A percentile compares a stretch with the other conserved stretches of the same genome.
Evolutionary conservation across 345 rosid genomes (phyloP).

Genomic region (Orychophragmus violaceus): DNA sequence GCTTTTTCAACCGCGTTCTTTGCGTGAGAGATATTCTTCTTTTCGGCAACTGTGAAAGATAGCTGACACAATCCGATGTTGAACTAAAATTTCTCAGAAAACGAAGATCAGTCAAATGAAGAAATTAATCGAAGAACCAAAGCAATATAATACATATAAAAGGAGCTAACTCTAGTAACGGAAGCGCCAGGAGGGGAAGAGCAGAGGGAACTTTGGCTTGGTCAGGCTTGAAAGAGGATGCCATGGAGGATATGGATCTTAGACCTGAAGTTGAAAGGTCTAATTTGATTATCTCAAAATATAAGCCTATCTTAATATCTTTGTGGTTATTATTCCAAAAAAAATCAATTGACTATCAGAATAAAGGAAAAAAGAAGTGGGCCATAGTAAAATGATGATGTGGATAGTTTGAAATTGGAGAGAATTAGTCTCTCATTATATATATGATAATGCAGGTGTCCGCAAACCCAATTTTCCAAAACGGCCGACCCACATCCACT

Average conservation of each 20-base stretch:
- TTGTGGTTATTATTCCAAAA: no score
- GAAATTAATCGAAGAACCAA: not conserved
- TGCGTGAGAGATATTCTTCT: slow-evolving; percentile 68
- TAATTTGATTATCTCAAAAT: no score
- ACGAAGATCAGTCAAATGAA: not conserved
- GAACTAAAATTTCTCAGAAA: slow-evolving; percentile 38
- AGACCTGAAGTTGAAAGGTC: slow-evolving; percentile 11
- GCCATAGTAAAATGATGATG: no score
- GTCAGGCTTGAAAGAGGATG: slow-evolving; percentile 70
- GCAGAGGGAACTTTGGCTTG: slow-evolving; percentile 75
- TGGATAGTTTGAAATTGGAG: no score
- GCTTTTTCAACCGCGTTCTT: slow-evolving; percentile 62
- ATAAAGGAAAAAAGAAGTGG: no score
- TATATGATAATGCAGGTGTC: no score
- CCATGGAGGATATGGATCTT: slow-evolving; percentile 34
- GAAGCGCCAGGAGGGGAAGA: slow-evolving; percentile 63
- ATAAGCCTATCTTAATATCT: no score
- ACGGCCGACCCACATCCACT: no score
- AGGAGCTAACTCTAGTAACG: slow-evolving; percentile 50
- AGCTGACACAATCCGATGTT: slow-evolving; percentile 81
- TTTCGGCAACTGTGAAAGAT: slow-evolving; percentile 62
- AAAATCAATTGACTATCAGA: no score
- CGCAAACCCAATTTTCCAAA: no score
- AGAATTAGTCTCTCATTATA: no score
- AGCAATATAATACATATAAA: not conserved